A percentile compares a stretch with the other conserved stretches of the same genome.
Conservation (phyloP, 169 alveolate genomes). For the Cryptosporidium sp. region DNA sequence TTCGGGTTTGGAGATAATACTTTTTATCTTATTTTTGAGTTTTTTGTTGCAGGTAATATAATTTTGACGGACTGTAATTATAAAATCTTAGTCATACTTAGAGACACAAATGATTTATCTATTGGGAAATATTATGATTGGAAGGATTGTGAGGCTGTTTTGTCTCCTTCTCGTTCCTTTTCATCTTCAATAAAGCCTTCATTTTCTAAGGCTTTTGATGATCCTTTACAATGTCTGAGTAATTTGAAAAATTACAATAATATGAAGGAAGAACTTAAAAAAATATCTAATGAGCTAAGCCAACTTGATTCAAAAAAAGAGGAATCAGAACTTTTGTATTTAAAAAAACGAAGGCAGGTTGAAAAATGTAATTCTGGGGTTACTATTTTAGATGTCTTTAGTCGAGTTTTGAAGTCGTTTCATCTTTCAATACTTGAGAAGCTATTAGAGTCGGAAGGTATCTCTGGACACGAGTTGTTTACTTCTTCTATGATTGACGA, state of each 20-base stretch:
- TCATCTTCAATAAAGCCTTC: conserved; percentile 1
- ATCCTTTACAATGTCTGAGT: not conserved
- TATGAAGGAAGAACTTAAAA: conserved; percentile 49
- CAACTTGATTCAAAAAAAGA: not conserved
- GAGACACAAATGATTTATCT: conserved; percentile 73
- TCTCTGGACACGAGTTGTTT: conserved; percentile 14
- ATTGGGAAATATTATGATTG: conserved; percentile 44
- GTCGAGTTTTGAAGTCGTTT: conserved; percentile 22
- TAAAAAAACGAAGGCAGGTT: conserved; percentile 16
- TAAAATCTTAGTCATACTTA: conserved; percentile 85
- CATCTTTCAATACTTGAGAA: conserved; percentile 37
- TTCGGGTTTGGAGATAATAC: conserved; percentile 93
- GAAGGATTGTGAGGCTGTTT: conserved; percentile 11
- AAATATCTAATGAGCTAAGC: conserved; percentile 14
- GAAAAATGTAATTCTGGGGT: conserved; percentile 26
- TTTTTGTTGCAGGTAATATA: conserved; percentile 93
- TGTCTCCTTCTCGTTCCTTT: conserved; percentile 11
- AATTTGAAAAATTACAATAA: not conserved
- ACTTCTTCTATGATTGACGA: conserved; percentile 20
- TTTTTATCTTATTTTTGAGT: conserved; percentile 90
- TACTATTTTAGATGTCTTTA: conserved; percentile 22
- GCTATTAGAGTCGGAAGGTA: conserved; percentile 17
- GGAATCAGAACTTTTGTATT: not conserved
- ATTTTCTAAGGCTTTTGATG: not conserved
- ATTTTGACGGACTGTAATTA: conserved; percentile 91